Conservation (phyloP, 768 basidiomycete genomes). For the Lentinula guzmanii region DNA sequence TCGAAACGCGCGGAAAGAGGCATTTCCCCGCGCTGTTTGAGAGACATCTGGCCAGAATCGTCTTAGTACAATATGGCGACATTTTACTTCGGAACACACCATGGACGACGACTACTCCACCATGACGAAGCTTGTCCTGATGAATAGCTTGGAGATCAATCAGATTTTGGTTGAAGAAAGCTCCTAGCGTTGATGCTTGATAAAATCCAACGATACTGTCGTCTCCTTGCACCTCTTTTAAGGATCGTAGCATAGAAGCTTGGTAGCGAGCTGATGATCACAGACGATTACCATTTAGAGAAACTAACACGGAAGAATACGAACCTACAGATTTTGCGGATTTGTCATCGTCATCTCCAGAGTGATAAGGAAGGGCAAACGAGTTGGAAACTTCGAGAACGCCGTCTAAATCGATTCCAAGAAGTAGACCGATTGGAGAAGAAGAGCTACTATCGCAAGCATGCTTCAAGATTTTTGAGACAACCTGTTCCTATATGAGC, state of each 20-base stretch:
- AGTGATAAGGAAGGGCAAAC: conserved; percentile 74
- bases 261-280: conserved; percentile 65
- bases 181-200: conserved; percentile 80
- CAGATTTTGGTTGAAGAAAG: conserved; percentile 77
- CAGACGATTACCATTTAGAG: neutral
- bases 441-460: conserved; percentile 69
- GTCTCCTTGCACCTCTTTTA: conserved; percentile 88
- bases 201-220: conserved; percentile 94
- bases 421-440: conserved; percentile 77
- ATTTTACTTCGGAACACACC: conserved; percentile 37
- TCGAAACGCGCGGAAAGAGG: conserved; percentile 85
- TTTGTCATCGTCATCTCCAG: conserved; percentile 76
- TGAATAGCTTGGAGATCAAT: conserved; percentile 83
- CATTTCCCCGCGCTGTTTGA: conserved; percentile 74
- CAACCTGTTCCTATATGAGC: conserved; percentile 48
- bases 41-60: conserved; percentile 53
- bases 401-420: conserved; percentile 91
- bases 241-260: conserved; percentile 73
- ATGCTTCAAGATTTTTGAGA: conserved; percentile 92
- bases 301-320: conserved; percentile 18
- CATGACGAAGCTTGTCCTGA: conserved; percentile 80
- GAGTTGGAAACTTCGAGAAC: conserved; percentile 87
- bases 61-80: neutral
- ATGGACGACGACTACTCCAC: conserved; percentile 80
- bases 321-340: conserved; percentile 69